These are phyloP conservation scores for Rutidosis leptorrhynchoides DNA, from an alignment of 129 eudicot genomes.

Conservation along the genomic window DNA sequence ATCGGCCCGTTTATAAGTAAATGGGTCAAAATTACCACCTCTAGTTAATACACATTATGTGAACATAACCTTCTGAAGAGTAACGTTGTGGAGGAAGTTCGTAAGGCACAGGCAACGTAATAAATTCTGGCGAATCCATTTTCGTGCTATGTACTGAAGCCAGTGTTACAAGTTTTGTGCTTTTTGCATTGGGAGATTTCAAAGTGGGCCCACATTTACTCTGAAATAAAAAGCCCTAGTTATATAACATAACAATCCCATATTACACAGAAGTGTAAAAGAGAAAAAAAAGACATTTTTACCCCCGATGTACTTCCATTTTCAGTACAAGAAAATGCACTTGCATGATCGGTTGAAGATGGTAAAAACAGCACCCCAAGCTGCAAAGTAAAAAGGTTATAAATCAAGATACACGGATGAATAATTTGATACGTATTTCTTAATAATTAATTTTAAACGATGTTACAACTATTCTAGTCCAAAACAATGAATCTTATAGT, in stretches of 20 bases:
- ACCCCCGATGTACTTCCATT: conserved; percentile 44
- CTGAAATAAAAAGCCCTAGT: conserved; percentile 32
- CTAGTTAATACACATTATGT: background rate
- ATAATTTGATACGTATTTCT: background rate
- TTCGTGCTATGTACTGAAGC: conserved; percentile 44
- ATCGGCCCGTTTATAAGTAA: background rate
- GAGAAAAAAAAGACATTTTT: background rate
- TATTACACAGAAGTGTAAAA: background rate
- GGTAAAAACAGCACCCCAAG: conserved; percentile 95
- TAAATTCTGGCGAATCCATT: conserved; percentile 41
- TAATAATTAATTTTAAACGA: background rate
- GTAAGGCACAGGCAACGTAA: conserved; percentile 79
- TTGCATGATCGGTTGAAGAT: conserved; percentile 34
- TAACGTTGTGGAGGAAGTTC: conserved; percentile 87
- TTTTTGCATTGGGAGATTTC: conserved; percentile 31
- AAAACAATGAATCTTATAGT: background rate
- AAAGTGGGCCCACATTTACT: conserved; percentile 28
- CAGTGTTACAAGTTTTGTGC: conserved; percentile 67
- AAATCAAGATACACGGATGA: conserved; percentile 15
- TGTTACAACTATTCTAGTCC: background rate
- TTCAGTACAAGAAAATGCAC: conserved; percentile 76
- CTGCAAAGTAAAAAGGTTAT: conserved; percentile 38
- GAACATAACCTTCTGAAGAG: conserved; percentile 64
- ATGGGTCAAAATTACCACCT: background rate
- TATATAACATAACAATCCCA: background rate